These are phyloP conservation scores for Kwoniella bestiolae DNA, from an alignment of 768 basidiomycete genomes.

Conservation along the genomic window DNA sequence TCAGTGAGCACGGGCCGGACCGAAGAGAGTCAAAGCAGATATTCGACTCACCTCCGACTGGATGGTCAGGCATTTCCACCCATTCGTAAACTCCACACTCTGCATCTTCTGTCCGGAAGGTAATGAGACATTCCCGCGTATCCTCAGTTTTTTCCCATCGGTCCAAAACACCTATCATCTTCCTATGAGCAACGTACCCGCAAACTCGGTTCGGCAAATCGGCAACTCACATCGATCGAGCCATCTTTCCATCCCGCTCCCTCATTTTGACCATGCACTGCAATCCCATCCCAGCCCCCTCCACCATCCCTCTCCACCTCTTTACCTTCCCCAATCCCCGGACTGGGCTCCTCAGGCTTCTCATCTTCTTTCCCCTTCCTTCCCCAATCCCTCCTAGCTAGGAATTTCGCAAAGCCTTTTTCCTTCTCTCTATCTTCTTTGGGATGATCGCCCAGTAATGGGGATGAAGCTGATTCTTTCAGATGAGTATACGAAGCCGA, in stretches of 20 bases:
- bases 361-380: slow-evolving; percentile 19
- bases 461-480: slow-evolving; percentile 1
- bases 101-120: not conserved
- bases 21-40: not conserved
- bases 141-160: slow-evolving; percentile 25
- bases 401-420: slow-evolving; percentile 40
- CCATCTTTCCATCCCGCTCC: slow-evolving; percentile 32
- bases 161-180: slow-evolving; percentile 26
- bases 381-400: slow-evolving; percentile 35
- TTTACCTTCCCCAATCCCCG: slow-evolving; percentile 39
- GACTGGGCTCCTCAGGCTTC: slow-evolving; percentile 5
- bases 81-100: slow-evolving; percentile 2
- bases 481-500: slow-evolving; percentile 18
- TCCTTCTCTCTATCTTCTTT: slow-evolving; percentile 21
- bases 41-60: slow-evolving; percentile 18
- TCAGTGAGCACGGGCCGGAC: too few species aligned
- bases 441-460: slow-evolving; percentile 1
- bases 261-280: slow-evolving; percentile 16
- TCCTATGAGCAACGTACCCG: not conserved
- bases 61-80: slow-evolving; percentile 11
- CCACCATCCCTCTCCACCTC: slow-evolving; percentile 45
- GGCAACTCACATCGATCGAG: slow-evolving; percentile 36
- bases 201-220: not conserved
- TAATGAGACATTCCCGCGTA: slow-evolving; percentile 25
- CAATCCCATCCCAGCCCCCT: slow-evolving; percentile 34